Evolutionary conservation across 352 stramenopile species (phyloP).

Genomic region (Plasmopara viticola): DNA sequence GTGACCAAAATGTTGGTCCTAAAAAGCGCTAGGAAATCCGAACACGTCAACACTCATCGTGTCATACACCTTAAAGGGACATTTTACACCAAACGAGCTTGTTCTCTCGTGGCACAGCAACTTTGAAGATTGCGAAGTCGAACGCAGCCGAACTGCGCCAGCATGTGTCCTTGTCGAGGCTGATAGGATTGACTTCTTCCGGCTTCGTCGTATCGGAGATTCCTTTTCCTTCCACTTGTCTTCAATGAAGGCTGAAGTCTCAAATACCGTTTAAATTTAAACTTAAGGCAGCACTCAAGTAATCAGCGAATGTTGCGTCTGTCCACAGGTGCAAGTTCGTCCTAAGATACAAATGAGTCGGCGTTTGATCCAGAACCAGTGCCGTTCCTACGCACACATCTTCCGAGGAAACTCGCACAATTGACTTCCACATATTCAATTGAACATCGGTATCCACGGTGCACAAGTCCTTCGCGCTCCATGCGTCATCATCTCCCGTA

Average conservation of each 20-base stretch:
- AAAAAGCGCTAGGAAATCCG: background rate
- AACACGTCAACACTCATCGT: conserved; percentile 1
- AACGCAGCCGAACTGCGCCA: conserved; percentile 1
- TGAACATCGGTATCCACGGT: too few relatives aligned
- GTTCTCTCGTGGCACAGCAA: background rate
- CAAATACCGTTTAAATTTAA: background rate
- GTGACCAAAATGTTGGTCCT: background rate
- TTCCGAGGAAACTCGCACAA: too few relatives aligned
- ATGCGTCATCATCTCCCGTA: too few relatives aligned
- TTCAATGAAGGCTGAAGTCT: background rate
- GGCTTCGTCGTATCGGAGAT: background rate
- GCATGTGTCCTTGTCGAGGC: background rate
- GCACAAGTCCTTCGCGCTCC: background rate
- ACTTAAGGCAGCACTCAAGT: conserved; percentile 3
- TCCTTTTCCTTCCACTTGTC: conserved; percentile 1
- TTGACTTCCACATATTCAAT: too few relatives aligned
- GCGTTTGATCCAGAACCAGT: conserved; percentile 3
- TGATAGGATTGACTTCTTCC: background rate
- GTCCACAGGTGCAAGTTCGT: conserved; percentile 5
- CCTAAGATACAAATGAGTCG: conserved; percentile 3
- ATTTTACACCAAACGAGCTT: background rate
- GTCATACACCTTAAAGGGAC: background rate
- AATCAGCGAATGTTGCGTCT: background rate
- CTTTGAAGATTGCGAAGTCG: conserved; percentile 4
- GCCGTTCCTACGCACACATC: too few relatives aligned